Conservation (phyloP, 1,284 basidiomycete species). For the Ustilago nuda region DNA sequence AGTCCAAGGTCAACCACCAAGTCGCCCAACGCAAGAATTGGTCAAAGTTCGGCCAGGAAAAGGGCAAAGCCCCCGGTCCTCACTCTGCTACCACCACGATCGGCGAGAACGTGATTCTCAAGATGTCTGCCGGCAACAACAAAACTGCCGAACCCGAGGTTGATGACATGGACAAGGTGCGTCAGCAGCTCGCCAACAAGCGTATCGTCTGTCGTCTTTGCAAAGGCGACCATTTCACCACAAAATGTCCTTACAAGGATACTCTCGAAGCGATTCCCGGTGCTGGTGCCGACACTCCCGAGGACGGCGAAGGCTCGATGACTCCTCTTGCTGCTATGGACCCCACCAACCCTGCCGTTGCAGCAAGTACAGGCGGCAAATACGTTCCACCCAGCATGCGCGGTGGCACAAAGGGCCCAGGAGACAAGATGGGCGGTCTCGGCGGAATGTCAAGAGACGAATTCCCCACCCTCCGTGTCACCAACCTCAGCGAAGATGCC, state of each 20-base stretch:
- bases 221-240: constrained; percentile 97
- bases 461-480: constrained; percentile 94
- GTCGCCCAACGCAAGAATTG: constrained; percentile 94
- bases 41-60: constrained; percentile 94
- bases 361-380: constrained; percentile 74
- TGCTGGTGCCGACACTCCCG: constrained; percentile 66
- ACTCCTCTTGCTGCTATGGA: constrained; percentile 69
- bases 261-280: constrained; percentile 79
- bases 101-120: constrained; percentile 88
- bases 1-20: constrained; percentile 89
- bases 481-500: constrained; percentile 95
- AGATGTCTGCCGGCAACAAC: constrained; percentile 78
- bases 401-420: constrained; percentile 75
- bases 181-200: constrained; percentile 78
- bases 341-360: constrained; percentile 66
- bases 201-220: constrained; percentile 94
- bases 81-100: constrained; percentile 89
- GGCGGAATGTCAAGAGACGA: constrained; percentile 76
- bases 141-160: constrained; percentile 76
- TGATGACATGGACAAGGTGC: constrained; percentile 79
- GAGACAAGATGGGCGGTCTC: constrained; percentile 80
- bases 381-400: constrained; percentile 94
- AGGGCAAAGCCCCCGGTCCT: constrained; percentile 86
- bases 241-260: constrained; percentile 98
- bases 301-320: constrained; percentile 73